A percentile compares a stretch with the other conserved stretches of the same genome.
Evolutionary conservation across 768 basidiomycete genomes (phyloP).

Genomic region (Mrakia frigida): DNA sequence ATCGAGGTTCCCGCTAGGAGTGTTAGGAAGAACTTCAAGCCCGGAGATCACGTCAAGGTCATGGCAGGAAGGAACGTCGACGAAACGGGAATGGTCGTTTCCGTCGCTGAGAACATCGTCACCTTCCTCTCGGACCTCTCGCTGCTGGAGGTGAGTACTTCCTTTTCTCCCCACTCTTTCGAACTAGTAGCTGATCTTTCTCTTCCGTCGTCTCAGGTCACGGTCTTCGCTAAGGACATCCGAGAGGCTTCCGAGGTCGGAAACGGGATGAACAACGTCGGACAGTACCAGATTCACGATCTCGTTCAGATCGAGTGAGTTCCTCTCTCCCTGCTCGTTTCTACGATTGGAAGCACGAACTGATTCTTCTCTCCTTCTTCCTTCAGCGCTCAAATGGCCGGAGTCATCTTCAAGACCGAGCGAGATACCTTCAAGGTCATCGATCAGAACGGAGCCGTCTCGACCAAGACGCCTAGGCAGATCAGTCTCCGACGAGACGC

Average conservation of each 20-base stretch:
- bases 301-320: constrained; percentile 92
- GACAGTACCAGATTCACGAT: constrained; percentile 93
- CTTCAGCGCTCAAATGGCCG: constrained; percentile 83
- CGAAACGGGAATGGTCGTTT: constrained; percentile 92
- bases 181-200: constrained; percentile 24
- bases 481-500: constrained; percentile 72
- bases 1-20: constrained; percentile 73
- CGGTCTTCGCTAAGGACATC: constrained; percentile 94
- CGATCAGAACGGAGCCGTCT: constrained; percentile 86
- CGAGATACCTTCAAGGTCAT: constrained; percentile 91
- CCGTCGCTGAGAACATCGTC: constrained; percentile 74
- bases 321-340: background rate
- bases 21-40: constrained; percentile 90
- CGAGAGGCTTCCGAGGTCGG: constrained; percentile 96
- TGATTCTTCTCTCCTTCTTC: constrained; percentile 51
- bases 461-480: constrained; percentile 85
- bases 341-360: constrained; percentile 46
- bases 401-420: constrained; percentile 96
- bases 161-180: background rate
- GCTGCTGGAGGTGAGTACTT: constrained; percentile 76
- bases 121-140: constrained; percentile 97
- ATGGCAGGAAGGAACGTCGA: constrained; percentile 91
- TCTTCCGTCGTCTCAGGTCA: constrained; percentile 86
- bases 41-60: constrained; percentile 98
- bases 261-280: constrained; percentile 79